Percentiles rank a stretch among this genome's conserved stretches.
Evolutionary conservation across 257 asterid species (phyloP).

Genomic region (Solanum peruvianum): DNA sequence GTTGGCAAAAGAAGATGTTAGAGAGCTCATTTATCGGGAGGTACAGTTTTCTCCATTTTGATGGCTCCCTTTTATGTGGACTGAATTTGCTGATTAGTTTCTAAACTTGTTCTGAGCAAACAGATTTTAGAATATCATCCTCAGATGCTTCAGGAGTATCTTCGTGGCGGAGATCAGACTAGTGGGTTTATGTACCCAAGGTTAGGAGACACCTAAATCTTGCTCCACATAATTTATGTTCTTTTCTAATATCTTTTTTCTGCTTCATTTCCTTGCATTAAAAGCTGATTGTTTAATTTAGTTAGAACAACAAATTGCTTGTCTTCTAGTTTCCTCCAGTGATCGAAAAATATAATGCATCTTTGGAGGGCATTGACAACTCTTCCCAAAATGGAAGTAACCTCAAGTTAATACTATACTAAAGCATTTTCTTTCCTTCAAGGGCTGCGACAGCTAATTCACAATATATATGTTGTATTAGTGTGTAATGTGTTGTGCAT

Average conservation of each 20-base stretch:
- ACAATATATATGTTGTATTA: neutral
- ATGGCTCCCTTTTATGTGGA: constrained; percentile 9
- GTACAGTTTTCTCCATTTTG: constrained; percentile 1
- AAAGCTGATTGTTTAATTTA: neutral
- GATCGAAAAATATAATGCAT: neutral
- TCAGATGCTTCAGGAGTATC: constrained; percentile 91
- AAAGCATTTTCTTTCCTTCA: neutral
- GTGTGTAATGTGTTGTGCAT: neutral
- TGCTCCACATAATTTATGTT: neutral
- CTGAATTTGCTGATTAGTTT: neutral
- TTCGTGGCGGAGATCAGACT: constrained; percentile 85
- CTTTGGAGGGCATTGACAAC: neutral
- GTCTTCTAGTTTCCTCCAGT: neutral
- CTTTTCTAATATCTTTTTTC: neutral
- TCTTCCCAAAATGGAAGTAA: neutral
- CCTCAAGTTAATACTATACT: neutral
- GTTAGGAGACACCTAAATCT: constrained; percentile 21
- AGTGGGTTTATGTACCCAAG: constrained; percentile 98
- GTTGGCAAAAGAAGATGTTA: constrained; percentile 79
- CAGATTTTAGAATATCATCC: constrained; percentile 98
- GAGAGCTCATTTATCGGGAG: constrained; percentile 79
- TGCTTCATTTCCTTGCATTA: neutral
- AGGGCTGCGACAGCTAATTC: neutral
- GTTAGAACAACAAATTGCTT: neutral
- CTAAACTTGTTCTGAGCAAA: constrained; percentile 7